These are phyloP conservation scores for Pulveroboletus frians DNA, from an alignment of 768 basidiomycete genomes.

Conservation along the genomic window DNA sequence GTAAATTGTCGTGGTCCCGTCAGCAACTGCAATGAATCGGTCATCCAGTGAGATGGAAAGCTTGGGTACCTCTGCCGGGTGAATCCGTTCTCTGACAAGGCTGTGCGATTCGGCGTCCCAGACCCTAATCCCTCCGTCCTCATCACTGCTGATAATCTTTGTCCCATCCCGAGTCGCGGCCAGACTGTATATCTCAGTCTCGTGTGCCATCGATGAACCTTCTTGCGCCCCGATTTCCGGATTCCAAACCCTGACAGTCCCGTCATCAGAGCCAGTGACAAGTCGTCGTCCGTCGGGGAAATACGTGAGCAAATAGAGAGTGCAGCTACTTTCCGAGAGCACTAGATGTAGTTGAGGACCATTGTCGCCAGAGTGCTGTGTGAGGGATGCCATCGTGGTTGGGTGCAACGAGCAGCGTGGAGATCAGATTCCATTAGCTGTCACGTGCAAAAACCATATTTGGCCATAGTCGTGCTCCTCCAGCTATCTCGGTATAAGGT, in stretches of 20 bases:
- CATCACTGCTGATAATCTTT: background rate
- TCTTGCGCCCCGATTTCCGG: background rate
- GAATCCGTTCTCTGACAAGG: slow-evolving; percentile 1
- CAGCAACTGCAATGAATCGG: background rate
- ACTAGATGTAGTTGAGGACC: background rate
- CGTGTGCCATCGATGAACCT: background rate
- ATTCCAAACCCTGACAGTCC: background rate
- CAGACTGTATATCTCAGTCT: background rate
- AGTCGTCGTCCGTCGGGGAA: background rate
- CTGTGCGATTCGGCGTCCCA: background rate
- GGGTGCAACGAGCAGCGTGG: too few relatives aligned
- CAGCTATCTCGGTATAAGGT: too few relatives aligned
- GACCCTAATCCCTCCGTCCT: background rate
- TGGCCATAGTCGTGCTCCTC: too few relatives aligned
- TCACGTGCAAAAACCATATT: too few relatives aligned
- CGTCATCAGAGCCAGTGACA: background rate
- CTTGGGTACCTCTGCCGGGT: background rate
- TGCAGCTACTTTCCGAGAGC: background rate
- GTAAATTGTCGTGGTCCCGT: background rate
- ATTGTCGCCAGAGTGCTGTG: background rate
- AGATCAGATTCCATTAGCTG: background rate
- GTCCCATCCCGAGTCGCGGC: background rate
- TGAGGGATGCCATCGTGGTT: background rate
- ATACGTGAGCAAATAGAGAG: background rate
- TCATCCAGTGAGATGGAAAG: slow-evolving; percentile 3